These are phyloP conservation scores for Fonsecaea multimorphosa DNA, from an alignment of 2,329 filamentous ascomycete genomes.

Conservation along the genomic window DNA sequence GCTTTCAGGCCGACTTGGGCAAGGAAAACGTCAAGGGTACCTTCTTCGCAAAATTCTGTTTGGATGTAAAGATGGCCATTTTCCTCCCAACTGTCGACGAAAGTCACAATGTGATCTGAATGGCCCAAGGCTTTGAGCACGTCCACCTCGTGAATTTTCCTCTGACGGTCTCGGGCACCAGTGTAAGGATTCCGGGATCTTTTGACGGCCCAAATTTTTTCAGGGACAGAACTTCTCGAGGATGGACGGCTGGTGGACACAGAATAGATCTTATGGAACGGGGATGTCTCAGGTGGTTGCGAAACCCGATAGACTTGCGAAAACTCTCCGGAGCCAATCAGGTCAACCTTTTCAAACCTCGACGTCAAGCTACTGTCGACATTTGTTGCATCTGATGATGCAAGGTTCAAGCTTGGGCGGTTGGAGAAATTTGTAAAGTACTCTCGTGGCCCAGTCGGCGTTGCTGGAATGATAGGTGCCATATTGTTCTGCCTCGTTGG, in stretches of 20 bases:
- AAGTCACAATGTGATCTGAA: constrained; percentile 83
- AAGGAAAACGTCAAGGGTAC: constrained; percentile 85
- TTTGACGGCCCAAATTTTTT: constrained; percentile 86
- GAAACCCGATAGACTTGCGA: constrained; percentile 87
- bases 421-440: constrained; percentile 64
- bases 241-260: constrained; percentile 54
- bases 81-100: constrained; percentile 86
- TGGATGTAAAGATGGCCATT: constrained; percentile 90
- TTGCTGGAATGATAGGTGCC: constrained; percentile 70
- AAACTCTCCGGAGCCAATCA: constrained; percentile 87
- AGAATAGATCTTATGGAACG: constrained; percentile 52
- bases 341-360: constrained; percentile 80
- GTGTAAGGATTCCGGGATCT: constrained; percentile 82
- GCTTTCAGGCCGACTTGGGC: constrained; percentile 81
- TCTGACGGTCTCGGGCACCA: constrained; percentile 78
- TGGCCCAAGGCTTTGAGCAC: constrained; percentile 77
- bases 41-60: constrained; percentile 95
- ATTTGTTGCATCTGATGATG: constrained; percentile 71
- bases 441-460: constrained; percentile 73
- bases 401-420: constrained; percentile 71
- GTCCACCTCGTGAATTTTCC: constrained; percentile 82
- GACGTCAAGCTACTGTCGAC: constrained; percentile 75
- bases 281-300: constrained; percentile 46
- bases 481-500: constrained; percentile 46
- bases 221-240: constrained; percentile 61